Conservation (phyloP, 1,139 yeast species). For the Taphrina communis region DNA sequence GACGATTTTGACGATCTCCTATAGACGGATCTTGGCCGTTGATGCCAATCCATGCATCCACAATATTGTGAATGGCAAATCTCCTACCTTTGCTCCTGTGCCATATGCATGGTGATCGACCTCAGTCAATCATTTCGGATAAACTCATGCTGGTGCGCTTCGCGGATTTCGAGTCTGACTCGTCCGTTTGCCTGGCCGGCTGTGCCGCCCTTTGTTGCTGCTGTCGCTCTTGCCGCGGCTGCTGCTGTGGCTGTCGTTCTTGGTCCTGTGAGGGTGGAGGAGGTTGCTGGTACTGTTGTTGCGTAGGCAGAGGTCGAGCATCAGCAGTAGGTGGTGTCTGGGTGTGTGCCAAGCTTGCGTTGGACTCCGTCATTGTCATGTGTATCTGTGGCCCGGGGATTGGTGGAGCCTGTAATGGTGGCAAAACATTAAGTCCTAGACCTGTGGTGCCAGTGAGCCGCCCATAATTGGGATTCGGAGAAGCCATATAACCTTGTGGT, state of each 20-base stretch:
- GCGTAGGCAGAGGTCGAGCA: not conserved
- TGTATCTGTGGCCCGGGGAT: conserved; percentile 11
- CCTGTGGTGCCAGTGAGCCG: conserved; percentile 4
- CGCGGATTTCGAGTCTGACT: not conserved
- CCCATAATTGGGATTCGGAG: not conserved
- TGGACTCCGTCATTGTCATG: not conserved
- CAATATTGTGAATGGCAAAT: too few relatives aligned
- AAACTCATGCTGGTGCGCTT: conserved; percentile 32
- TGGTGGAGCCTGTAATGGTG: conserved; percentile 19
- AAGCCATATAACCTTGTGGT: conserved; percentile 18
- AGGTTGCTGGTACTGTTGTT: not conserved
- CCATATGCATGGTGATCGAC: not conserved
- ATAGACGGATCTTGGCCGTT: too few relatives aligned
- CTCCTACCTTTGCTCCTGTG: too few relatives aligned
- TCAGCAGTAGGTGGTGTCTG: not conserved
- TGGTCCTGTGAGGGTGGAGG: not conserved
- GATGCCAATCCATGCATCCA: too few relatives aligned
- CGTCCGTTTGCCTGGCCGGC: not conserved
- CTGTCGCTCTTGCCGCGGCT: too few relatives aligned
- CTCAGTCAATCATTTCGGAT: conserved; percentile 28
- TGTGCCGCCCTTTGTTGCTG: not conserved
- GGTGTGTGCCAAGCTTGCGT: not conserved
- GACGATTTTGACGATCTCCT: too few relatives aligned
- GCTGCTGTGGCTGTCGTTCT: too few relatives aligned
- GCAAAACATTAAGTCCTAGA: conserved; percentile 5